Base-by-base conservation (phyloP, 768 basidiomycete species). In the Trametes gibbosa region DNA sequence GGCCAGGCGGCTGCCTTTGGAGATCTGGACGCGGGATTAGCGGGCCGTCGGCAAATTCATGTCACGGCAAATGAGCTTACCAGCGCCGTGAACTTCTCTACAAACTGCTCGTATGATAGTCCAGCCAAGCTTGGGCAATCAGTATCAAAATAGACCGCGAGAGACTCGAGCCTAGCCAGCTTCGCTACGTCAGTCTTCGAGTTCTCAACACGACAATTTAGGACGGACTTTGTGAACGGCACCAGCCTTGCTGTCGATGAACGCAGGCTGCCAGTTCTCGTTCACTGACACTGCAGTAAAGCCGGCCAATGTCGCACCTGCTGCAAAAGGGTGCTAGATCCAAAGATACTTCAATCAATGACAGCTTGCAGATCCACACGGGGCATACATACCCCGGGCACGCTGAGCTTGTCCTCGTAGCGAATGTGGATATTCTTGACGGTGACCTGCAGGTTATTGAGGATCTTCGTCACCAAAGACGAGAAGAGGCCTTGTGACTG, bases 371-470 rank as follows among this genome's bases (percentile, higher is more conserved):
- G 25, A 32, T 29, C 27, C 16, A 23, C 14, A 6, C 12, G 27
- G 14, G 37, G 34, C 35, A 7, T 10, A 76, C 89, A 67, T 72
- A 95, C 95, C 27, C 90, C 92, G 29, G 95, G 95, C 25, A 95
- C 93, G 66, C 93, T 97, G 66, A 94, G 72, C 50, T 87, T 88
- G 75, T 99, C 97, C 74, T 99, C 97, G 67, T 98, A 99, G 52
- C 97, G 88, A 46, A 98, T 75, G 71, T 99, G 97, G 43, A 99
- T 92, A 66, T 97, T 96, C 74, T 89, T 92, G 59, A 98, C 85
- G 13, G 93, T 95, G 24, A 98, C 85, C 76, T 99, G 97, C 24
- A 98, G 73, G 69, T 99, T 99, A 75, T 98, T 96, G 63, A 98
- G 84, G 57, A 98, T 83, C 70, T 96, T 97, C 45, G 88, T 82